These are phyloP conservation scores for Pochonia chlamydosporia DNA, from an alignment of 2,329 filamentous ascomycete species.

Conservation along the genomic window DNA sequence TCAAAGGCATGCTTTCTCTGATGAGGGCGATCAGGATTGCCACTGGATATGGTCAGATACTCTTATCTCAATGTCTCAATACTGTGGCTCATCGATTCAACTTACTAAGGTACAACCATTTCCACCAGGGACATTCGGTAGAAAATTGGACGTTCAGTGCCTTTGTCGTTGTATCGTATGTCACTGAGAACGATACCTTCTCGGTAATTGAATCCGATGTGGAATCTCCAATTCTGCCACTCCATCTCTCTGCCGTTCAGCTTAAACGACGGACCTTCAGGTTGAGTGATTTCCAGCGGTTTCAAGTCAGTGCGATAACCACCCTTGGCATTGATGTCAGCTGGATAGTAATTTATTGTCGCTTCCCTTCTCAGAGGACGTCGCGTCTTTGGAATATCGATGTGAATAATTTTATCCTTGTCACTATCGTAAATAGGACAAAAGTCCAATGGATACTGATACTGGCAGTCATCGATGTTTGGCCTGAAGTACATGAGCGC, in stretches of 20 bases:
- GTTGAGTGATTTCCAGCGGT: conserved; percentile 81
- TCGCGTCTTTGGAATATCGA: conserved; percentile 53
- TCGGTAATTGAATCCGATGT: conserved; percentile 66
- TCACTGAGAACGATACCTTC: conserved; percentile 72
- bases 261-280: conserved; percentile 82
- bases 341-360: conserved; percentile 75
- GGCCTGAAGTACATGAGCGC: conserved; percentile 95
- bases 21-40: conserved; percentile 73
- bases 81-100: conserved; percentile 2
- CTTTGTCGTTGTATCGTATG: conserved; percentile 83
- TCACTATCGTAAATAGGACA: conserved; percentile 86
- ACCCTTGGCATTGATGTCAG: conserved; percentile 63
- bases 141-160: conserved; percentile 70
- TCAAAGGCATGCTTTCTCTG: conserved; percentile 80
- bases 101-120: conserved; percentile 83
- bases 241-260: conserved; percentile 67
- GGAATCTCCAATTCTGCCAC: conserved; percentile 93
- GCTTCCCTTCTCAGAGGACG: conserved; percentile 66
- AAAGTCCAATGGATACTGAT: conserved; percentile 87
- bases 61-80: neutral
- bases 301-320: conserved; percentile 77
- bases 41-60: conserved; percentile 27
- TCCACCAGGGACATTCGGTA: conserved; percentile 85
- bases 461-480: conserved; percentile 79
- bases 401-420: conserved; percentile 71